These are phyloP conservation scores for Agrocybe pediades DNA, from an alignment of 768 basidiomycete species.

Conservation along the genomic window DNA sequence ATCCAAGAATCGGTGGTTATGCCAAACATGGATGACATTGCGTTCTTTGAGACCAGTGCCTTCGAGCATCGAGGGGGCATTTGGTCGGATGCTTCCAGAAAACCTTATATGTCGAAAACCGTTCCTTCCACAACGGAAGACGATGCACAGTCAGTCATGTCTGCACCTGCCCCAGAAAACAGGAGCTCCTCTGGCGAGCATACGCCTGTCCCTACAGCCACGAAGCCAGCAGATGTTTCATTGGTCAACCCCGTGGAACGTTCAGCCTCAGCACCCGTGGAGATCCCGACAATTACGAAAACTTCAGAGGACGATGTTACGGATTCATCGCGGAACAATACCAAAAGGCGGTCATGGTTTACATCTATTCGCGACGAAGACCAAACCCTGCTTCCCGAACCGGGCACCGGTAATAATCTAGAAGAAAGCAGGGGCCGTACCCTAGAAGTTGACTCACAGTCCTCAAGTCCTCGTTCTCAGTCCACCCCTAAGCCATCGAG, in stretches of 20 bases:
- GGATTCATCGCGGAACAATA: constrained; percentile 26
- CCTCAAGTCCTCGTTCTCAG: constrained; percentile 27
- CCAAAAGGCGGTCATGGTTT: constrained; percentile 63
- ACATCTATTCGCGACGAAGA: constrained; percentile 42
- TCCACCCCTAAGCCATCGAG: constrained; percentile 31
- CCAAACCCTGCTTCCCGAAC: constrained; percentile 21
- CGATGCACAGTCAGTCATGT: constrained; percentile 34
- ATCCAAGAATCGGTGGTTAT: constrained; percentile 92
- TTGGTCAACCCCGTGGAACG: constrained; percentile 5
- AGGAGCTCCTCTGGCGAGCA: constrained; percentile 11
- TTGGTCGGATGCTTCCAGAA: constrained; percentile 70
- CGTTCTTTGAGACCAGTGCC: constrained; percentile 82
- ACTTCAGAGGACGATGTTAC: constrained; percentile 16
- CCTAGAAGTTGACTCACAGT: constrained; percentile 27
- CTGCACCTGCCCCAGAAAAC: constrained; percentile 35
- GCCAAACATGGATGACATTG: constrained; percentile 98
- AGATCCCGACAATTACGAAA: constrained; percentile 3
- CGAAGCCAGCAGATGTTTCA: constrained; percentile 1
- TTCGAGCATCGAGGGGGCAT: constrained; percentile 83
- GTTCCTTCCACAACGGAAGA: constrained; percentile 20
- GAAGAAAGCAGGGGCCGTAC: constrained; percentile 40
- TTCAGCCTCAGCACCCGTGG: constrained; percentile 11
- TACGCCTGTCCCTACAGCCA: neutral
- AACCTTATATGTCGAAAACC: constrained; percentile 18
- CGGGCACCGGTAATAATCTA: constrained; percentile 16